Percentiles rank a stretch among this genome's conserved stretches.
Evolutionary conservation across 768 basidiomycete species (phyloP).

Genomic region (Hortiboletus campestris): DNA sequence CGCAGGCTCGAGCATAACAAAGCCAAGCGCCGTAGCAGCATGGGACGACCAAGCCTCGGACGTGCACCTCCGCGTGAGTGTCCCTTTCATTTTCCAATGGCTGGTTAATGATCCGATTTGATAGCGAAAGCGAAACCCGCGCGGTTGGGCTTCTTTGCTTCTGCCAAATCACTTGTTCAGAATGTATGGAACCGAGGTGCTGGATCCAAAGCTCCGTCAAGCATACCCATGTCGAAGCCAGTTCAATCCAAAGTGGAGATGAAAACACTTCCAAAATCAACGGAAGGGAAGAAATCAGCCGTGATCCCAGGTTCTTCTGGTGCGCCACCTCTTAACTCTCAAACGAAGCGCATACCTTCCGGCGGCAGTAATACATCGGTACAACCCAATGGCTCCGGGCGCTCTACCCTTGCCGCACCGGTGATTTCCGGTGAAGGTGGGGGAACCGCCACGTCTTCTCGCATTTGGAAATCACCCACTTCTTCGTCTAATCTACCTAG

Average conservation of each 20-base stretch:
- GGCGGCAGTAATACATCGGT: conserved; percentile 10
- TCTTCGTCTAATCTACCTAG: conserved; percentile 13
- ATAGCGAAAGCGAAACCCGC: conserved; percentile 42
- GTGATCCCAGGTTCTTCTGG: conserved; percentile 22
- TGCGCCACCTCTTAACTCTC: conserved; percentile 18
- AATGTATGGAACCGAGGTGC: conserved; percentile 70
- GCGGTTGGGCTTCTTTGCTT: conserved; percentile 67
- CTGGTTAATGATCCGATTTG: conserved; percentile 21
- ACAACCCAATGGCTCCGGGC: conserved; percentile 1
- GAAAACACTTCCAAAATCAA: conserved; percentile 11
- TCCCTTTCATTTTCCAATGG: background rate
- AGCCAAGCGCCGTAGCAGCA: conserved; percentile 69
- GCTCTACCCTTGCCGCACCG: conserved; percentile 15
- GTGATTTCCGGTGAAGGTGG: conserved; percentile 5
- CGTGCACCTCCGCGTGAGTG: conserved; percentile 42
- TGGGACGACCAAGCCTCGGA: conserved; percentile 44
- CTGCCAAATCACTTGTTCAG: conserved; percentile 67
- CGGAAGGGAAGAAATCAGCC: conserved; percentile 21
- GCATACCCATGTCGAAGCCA: conserved; percentile 29
- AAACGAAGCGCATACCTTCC: conserved; percentile 17
- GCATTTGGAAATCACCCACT: conserved; percentile 21
- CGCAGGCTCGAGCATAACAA: conserved; percentile 65
- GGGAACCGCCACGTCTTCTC: conserved; percentile 11
- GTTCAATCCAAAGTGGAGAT: conserved; percentile 10
- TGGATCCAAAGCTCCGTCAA: conserved; percentile 28